phyloP scores from a whole-genome alignment of 257 asterid genomes.

The Nicotiana obtusifolia region DNA sequence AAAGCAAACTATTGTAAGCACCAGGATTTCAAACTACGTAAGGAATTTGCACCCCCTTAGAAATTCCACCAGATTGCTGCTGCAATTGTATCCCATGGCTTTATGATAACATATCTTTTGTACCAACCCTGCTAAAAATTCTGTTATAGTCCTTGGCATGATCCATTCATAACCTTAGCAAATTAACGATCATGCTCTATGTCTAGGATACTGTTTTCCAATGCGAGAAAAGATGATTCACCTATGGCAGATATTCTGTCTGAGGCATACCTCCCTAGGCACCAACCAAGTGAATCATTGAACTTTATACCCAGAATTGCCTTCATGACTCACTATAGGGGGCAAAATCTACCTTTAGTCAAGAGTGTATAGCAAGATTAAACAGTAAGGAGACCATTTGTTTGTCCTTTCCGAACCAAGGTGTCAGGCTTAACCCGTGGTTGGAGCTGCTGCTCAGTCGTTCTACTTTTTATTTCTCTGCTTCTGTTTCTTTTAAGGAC shows the following conservation, averaged over 20 bases:
- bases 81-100: too few species aligned
- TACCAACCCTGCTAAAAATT: not conserved
- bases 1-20: too few species aligned
- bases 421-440: not conserved
- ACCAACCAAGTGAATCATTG: not conserved
- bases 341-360: not conserved
- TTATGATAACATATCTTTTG: too few species aligned
- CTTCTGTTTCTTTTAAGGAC: not conserved
- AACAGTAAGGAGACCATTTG: not conserved
- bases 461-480: not conserved
- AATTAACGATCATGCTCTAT: not conserved
- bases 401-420: not conserved
- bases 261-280: not conserved
- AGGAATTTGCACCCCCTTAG: too few species aligned
- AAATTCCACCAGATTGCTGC: too few species aligned
- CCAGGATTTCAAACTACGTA: too few species aligned
- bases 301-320: not conserved
- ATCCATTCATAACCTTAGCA: not conserved
- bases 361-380: not conserved
- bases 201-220: not conserved
- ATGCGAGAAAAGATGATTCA: not conserved
- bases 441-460: not conserved
- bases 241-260: not conserved
- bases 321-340: not conserved
- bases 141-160: not conserved